Conservation (phyloP, 106 monocot species). For the Vanilla planifolia region DNA sequence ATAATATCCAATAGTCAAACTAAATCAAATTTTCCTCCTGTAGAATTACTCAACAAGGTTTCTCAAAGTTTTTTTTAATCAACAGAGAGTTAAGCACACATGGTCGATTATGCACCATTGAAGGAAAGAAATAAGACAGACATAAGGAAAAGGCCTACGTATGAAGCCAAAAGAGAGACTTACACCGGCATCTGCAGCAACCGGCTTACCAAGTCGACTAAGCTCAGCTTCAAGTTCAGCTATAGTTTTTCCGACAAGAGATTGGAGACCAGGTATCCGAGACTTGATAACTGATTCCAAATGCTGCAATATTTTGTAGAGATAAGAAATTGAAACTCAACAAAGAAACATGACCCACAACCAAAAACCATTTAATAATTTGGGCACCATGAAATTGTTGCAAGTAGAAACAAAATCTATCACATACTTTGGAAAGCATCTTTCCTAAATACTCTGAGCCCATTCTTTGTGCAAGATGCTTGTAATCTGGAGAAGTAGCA, state of each 20-base stretch:
- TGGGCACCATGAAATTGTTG: not conserved
- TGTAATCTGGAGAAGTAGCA: constrained; percentile 71
- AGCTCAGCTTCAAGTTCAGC: constrained; percentile 68
- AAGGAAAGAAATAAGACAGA: no score
- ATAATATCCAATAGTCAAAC: no score
- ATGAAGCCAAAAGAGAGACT: no score
- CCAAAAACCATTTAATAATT: no score
- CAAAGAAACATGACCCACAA: no score
- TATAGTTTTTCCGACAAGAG: constrained; percentile 69
- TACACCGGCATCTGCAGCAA: constrained; percentile 84
- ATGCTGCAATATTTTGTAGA: constrained; percentile 71
- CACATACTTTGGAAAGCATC: constrained; percentile 62
- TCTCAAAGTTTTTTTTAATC: no score
- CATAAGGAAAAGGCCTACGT: no score
- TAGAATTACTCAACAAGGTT: no score
- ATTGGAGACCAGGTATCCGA: constrained; percentile 75
- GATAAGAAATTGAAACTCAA: no score
- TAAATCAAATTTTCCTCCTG: no score
- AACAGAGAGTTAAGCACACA: no score
- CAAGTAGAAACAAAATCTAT: not conserved
- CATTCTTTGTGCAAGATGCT: constrained; percentile 74
- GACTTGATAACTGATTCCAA: constrained; percentile 85
- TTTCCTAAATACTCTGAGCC: constrained; percentile 83
- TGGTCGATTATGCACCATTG: no score
- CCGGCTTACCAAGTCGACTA: constrained; percentile 64